These are phyloP conservation scores for Leucoagaricus sp. DNA, from an alignment of 1,284 basidiomycete species.

Conservation along the genomic window DNA sequence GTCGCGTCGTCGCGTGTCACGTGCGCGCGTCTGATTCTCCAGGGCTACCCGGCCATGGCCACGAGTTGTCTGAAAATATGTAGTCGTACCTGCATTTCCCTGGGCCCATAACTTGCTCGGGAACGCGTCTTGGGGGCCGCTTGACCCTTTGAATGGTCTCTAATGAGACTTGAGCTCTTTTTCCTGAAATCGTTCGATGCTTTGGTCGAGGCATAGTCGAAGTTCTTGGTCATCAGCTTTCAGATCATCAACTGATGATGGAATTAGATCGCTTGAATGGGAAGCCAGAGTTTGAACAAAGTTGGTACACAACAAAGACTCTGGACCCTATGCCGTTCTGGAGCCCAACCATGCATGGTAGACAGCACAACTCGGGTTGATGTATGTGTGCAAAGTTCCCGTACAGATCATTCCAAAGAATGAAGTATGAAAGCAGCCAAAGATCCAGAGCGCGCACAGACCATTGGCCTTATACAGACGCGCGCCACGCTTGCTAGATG, in stretches of 20 bases:
- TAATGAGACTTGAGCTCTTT: slow-evolving; percentile 1
- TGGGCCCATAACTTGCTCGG: neutral
- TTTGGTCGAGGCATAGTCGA: neutral
- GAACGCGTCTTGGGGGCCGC: neutral
- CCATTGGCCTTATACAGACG: neutral
- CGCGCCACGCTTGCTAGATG: neutral
- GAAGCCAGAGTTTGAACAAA: neutral
- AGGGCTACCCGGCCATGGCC: slow-evolving; percentile 3
- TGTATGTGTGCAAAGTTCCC: neutral
- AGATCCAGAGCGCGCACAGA: neutral
- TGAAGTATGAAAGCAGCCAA: neutral
- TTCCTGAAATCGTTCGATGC: neutral
- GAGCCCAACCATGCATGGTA: too few relatives aligned
- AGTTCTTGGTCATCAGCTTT: slow-evolving; percentile 7
- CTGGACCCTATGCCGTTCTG: neutral
- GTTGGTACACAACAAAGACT: neutral
- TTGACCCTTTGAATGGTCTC: neutral
- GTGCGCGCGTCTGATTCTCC: slow-evolving; percentile 12
- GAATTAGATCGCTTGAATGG: slow-evolving; percentile 2
- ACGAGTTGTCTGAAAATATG: neutral
- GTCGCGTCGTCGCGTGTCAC: slow-evolving; percentile 8
- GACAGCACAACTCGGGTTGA: neutral
- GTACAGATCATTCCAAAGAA: slow-evolving; percentile 2
- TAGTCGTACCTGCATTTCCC: neutral
- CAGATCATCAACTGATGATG: slow-evolving; percentile 3